phyloP scores from a whole-genome alignment of 371 early-diverging fungal genomes.

The Blakeslea trispora region DNA sequence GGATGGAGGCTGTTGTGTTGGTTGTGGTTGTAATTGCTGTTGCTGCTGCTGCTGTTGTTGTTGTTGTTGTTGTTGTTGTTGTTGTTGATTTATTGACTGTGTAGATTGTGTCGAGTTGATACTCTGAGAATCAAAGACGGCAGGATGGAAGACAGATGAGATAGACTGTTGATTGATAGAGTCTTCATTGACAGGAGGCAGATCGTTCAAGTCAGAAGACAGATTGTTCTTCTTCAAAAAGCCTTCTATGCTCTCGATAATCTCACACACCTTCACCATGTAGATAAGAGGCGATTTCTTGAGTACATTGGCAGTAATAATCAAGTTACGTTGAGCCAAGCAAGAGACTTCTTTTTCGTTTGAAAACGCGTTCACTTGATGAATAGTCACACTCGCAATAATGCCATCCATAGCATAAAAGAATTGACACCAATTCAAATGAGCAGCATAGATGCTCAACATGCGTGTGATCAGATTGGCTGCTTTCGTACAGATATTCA shows the following conservation, averaged over 20 bases:
- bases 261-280: constrained; percentile 52
- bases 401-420: constrained; percentile 46
- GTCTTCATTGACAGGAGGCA: constrained; percentile 43
- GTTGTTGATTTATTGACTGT: not conserved
- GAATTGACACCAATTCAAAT: constrained; percentile 50
- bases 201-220: constrained; percentile 27
- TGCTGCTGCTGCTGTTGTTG: not conserved
- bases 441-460: constrained; percentile 38
- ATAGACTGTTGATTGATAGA: constrained; percentile 50
- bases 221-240: constrained; percentile 27
- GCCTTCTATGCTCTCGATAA: constrained; percentile 50
- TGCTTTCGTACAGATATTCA: constrained; percentile 36
- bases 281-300: constrained; percentile 48
- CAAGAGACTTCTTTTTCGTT: constrained; percentile 40
- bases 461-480: constrained; percentile 41
- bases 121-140: constrained; percentile 13
- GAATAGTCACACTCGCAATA: constrained; percentile 46
- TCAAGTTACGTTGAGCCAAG: constrained; percentile 45
- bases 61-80: not conserved
- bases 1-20: not conserved
- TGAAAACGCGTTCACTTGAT: constrained; percentile 47
- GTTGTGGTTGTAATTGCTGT: not conserved
- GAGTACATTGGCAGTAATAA: constrained; percentile 40
- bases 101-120: not conserved
- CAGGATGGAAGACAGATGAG: constrained; percentile 27